A percentile compares a stretch with the other conserved stretches of the same genome.
These are phyloP conservation scores for Verticillium longisporum DNA, from an alignment of 2,329 filamentous ascomycete genomes.

Conservation along the genomic window DNA sequence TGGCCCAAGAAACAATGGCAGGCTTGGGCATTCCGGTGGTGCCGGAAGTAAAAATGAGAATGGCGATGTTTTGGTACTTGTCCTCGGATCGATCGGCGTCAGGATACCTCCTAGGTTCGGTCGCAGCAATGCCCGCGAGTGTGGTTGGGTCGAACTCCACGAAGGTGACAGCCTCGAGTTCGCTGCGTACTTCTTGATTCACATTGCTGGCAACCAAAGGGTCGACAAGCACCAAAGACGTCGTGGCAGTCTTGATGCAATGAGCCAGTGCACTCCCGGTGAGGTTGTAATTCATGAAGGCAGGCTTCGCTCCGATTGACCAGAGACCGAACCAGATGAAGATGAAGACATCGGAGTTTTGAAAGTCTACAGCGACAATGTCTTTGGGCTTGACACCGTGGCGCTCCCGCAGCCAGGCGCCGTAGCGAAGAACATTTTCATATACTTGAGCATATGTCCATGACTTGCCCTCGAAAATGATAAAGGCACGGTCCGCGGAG, in stretches of 20 bases:
- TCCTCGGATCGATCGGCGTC: conserved; percentile 48
- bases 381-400: conserved; percentile 62
- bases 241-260: conserved; percentile 62
- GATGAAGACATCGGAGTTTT: conserved; percentile 73
- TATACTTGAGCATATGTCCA: conserved; percentile 77
- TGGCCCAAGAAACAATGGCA: conserved; percentile 68
- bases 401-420: conserved; percentile 62
- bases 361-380: conserved; percentile 73
- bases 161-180: conserved; percentile 46
- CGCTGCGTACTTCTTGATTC: conserved; percentile 47
- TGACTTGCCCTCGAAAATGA: conserved; percentile 61
- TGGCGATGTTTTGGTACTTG: conserved; percentile 50
- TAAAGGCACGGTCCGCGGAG: conserved; percentile 47
- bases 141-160: conserved; percentile 54
- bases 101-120: conserved; percentile 47
- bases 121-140: conserved; percentile 45
- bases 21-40: conserved; percentile 81
- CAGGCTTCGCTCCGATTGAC: conserved; percentile 75
- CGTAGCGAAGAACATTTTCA: conserved; percentile 63
- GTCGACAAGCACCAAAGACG: conserved; percentile 65
- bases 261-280: conserved; percentile 64
- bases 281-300: conserved; percentile 85
- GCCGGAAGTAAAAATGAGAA: conserved; percentile 79
- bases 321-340: conserved; percentile 73
- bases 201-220: conserved; percentile 48